phyloP scores from a whole-genome alignment of 257 asterid species.

The Henckelia pumila region DNA sequence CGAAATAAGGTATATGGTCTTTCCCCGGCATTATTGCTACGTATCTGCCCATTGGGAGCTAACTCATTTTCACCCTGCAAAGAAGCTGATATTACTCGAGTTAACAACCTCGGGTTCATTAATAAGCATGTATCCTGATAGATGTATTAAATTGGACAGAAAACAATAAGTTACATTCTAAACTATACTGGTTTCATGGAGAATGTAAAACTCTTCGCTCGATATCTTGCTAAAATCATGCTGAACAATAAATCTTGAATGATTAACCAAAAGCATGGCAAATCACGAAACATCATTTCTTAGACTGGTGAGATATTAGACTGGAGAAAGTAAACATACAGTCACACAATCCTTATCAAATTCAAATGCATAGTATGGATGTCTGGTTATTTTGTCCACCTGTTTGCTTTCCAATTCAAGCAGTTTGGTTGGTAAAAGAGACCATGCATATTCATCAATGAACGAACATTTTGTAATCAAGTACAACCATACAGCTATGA shows the following conservation, averaged over 20 bases:
- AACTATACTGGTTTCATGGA: background rate
- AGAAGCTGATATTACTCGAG: conserved; percentile 55
- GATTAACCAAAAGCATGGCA: background rate
- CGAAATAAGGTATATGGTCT: conserved; percentile 71
- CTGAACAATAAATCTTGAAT: background rate
- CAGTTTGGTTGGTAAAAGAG: background rate
- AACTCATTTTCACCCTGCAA: conserved; percentile 65
- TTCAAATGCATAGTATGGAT: background rate
- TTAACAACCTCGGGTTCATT: conserved; percentile 26
- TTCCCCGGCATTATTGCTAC: conserved; percentile 49
- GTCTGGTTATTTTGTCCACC: background rate
- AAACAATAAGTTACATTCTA: background rate
- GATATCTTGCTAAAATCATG: background rate
- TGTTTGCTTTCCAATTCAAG: background rate
- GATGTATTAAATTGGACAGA: background rate
- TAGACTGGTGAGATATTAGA: background rate
- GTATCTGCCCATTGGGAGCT: conserved; percentile 43
- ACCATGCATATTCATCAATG: background rate
- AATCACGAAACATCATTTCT: background rate
- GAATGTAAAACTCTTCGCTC: background rate
- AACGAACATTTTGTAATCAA: background rate
- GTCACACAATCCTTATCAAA: background rate
- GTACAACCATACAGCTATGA: background rate
- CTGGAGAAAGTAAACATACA: background rate
- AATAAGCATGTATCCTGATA: background rate